phyloP scores from a whole-genome alignment of 2,329 filamentous ascomycete genomes.

The Clonostachys rosea region DNA sequence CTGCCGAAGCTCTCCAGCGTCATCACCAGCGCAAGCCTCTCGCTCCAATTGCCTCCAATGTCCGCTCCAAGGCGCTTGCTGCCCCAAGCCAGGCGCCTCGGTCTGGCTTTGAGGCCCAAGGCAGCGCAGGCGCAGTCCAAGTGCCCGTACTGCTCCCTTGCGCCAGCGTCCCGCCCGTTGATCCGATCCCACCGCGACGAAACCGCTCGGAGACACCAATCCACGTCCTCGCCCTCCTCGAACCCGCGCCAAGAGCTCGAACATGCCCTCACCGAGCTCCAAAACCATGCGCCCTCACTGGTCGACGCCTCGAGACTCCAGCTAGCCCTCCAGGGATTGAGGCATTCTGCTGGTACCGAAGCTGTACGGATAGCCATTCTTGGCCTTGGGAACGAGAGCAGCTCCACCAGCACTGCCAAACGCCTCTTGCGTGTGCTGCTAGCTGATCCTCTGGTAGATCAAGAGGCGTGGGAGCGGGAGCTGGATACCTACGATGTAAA shows the following conservation, averaged over 20 bases:
- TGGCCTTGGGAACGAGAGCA: constrained; percentile 33
- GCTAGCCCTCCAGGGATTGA: constrained; percentile 63
- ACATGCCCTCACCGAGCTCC: constrained; percentile 52
- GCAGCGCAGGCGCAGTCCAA: constrained; percentile 6
- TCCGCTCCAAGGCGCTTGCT: not conserved
- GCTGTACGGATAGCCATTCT: constrained; percentile 55
- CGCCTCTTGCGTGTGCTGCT: constrained; percentile 65
- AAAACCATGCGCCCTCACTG: constrained; percentile 54
- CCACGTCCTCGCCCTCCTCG: constrained; percentile 14
- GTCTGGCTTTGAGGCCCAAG: not conserved
- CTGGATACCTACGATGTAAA: constrained; percentile 45
- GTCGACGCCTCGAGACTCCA: constrained; percentile 68
- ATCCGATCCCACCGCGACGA: constrained; percentile 9
- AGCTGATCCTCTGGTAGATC: constrained; percentile 62
- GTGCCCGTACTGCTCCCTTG: constrained; percentile 23
- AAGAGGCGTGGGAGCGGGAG: constrained; percentile 63
- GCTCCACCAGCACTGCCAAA: constrained; percentile 46
- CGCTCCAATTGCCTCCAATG: not conserved
- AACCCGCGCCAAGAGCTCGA: constrained; percentile 50
- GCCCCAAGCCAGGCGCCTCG: constrained; percentile 1
- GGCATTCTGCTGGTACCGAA: constrained; percentile 51
- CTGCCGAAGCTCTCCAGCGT: no score
- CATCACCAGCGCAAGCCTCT: no score
- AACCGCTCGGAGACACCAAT: constrained; percentile 18
- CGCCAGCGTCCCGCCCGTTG: constrained; percentile 10